Base-by-base conservation (phyloP, 1,139 yeast species). In the Debaryomyces robertsiae region DNA sequence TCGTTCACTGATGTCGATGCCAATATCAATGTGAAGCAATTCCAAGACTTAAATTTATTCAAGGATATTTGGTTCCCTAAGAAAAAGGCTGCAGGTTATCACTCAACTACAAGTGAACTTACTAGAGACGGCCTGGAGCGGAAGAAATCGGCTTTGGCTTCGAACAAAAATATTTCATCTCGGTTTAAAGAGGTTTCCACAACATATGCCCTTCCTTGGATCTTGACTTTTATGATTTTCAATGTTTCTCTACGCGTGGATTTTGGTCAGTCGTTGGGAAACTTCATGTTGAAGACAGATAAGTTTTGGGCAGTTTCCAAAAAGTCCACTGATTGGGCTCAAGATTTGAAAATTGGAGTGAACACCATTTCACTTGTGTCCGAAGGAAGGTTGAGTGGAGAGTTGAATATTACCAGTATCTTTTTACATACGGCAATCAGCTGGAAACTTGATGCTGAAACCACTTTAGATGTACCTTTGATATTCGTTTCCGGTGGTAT, bases 201-300 rank as follows among this genome's bases (percentile, higher is more conserved):
- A 0, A 76, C 87, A 0, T 69, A 75, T 27, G 82, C 94, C 0
- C 67, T 88, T 39, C 95, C 96, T 0, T 87, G 95, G 90, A 72
- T 81, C 9, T 63, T 85, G 30, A 79, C 85, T 4, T 62, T 86
- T 34, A 67, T 81, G 14, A 59, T 90, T 3, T 56, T 73, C 1
- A 77, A 79, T 46, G 65, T 83, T 2, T 61, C 67, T 1, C 73
- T 85, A 4, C 73, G 70, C 32, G 80, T 87, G 14, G 95, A 89
- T 52, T 72, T 91, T 49, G 98, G 98, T 0, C 88, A 87, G 38
- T 81, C 96, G 0, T 65, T 93, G 28, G 98, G 98, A 14, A 71
- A 77, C 23, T 62, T 85, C 38, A 65, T 72, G 2, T 63, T 88
- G 11, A 60, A 58, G 0, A 48, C 87, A 18, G 83, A 82, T 40